Conservation (phyloP, 208 protist genomes). For the Crithidia thermophila region DNA sequence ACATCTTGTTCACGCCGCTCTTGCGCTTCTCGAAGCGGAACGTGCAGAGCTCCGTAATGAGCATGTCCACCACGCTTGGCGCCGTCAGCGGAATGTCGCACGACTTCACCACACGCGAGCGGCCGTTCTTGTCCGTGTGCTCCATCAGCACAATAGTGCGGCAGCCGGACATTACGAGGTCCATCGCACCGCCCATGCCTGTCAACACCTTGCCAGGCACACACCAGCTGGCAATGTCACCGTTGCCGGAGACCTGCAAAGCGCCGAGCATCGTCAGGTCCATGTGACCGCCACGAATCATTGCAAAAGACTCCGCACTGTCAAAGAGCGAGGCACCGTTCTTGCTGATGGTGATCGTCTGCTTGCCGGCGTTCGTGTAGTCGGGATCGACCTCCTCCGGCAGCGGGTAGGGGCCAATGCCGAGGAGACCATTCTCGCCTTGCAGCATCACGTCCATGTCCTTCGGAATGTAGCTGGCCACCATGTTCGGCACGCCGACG, state of each 20-base stretch:
- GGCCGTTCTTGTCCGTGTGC: conserved; percentile 85
- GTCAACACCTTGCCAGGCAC: conserved; percentile 94
- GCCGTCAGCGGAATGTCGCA: conserved; percentile 91
- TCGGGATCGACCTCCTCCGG: conserved; percentile 83
- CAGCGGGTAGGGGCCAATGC: conserved; percentile 90
- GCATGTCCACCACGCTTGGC: conserved; percentile 61
- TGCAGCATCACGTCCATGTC: conserved; percentile 84
- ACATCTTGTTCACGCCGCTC: conserved; percentile 32
- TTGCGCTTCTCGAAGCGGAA: conserved; percentile 70
- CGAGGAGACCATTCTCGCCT: conserved; percentile 85
- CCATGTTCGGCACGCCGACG: conserved; percentile 95
- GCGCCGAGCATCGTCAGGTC: conserved; percentile 94
- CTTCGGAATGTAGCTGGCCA: conserved; percentile 77
- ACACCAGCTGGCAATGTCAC: conserved; percentile 96
- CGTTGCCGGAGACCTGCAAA: conserved; percentile 85
- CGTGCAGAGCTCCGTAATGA: conserved; percentile 94
- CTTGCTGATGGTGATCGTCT: conserved; percentile 88
- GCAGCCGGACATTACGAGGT: conserved; percentile 71
- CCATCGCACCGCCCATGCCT: conserved; percentile 94
- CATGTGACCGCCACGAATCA: conserved; percentile 95
- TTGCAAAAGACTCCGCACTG: conserved; percentile 88
- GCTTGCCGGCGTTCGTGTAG: conserved; percentile 95
- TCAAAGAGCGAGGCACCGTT: conserved; percentile 73
- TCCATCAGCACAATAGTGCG: conserved; percentile 95
- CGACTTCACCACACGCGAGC: conserved; percentile 76